A percentile compares a stretch with the other conserved stretches of the same genome.
These are phyloP conservation scores for Phytopythium delawarense DNA, from an alignment of 352 stramenopile genomes.

Conservation along the genomic window DNA sequence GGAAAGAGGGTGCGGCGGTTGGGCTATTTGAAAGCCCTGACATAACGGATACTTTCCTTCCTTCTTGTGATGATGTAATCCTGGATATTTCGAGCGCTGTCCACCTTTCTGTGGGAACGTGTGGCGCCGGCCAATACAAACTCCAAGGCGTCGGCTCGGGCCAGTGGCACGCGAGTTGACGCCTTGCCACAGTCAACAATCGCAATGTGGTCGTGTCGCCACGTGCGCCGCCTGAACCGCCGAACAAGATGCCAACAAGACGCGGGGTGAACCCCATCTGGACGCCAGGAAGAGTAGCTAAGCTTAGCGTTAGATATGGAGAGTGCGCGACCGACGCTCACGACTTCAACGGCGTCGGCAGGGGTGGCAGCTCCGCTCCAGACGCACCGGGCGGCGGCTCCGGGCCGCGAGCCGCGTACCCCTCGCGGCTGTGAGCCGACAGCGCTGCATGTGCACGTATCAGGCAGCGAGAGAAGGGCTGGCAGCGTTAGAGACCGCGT, in stretches of 20 bases:
- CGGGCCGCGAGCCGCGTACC: slow-evolving; percentile 13
- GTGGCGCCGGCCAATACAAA: slow-evolving; percentile 9
- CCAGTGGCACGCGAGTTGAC: slow-evolving; percentile 4
- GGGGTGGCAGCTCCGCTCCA: neutral
- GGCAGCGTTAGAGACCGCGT: neutral
- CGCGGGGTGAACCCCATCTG: neutral
- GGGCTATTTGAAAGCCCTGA: neutral
- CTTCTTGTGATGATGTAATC: neutral
- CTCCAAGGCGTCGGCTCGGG: neutral
- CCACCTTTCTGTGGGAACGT: slow-evolving; percentile 3
- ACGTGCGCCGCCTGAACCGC: neutral
- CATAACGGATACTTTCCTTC: neutral
- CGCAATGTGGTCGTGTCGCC: neutral
- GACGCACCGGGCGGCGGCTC: neutral
- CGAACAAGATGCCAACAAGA: neutral
- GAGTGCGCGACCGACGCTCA: neutral
- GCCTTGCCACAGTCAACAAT: slow-evolving; percentile 1
- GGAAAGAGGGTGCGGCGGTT: neutral
- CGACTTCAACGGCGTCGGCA: neutral
- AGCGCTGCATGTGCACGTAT: slow-evolving; percentile 23
- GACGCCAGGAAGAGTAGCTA: neutral
- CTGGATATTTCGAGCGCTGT: neutral
- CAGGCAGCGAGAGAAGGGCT: neutral
- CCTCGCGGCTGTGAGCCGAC: slow-evolving; percentile 54
- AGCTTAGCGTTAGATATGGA: slow-evolving; percentile 9